These are phyloP conservation scores for Corylus americana DNA, from an alignment of 306 rosid species.

Conservation along the genomic window DNA sequence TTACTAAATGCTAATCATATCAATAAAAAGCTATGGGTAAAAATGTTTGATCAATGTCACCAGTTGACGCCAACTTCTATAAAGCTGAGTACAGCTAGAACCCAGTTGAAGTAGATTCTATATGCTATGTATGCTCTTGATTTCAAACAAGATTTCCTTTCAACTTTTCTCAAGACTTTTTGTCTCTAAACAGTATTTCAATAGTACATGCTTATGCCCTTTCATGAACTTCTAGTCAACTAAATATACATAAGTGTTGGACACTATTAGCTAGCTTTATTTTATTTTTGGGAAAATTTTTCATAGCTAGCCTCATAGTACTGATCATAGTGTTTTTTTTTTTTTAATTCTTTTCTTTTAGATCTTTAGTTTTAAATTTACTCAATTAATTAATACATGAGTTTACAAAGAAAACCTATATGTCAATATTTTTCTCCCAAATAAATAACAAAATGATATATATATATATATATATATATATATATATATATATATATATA, in stretches of 20 bases:
- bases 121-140: slow-evolving; percentile 35
- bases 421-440: too few relatives aligned
- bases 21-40: slow-evolving; percentile 54
- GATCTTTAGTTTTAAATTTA: too few relatives aligned
- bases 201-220: slow-evolving; percentile 18
- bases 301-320: too few relatives aligned
- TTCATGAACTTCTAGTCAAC: slow-evolving; percentile 18
- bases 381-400: too few relatives aligned
- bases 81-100: slow-evolving; percentile 78
- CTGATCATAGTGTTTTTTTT: too few relatives aligned
- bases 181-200: slow-evolving; percentile 25
- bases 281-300: neutral
- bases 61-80: slow-evolving; percentile 48
- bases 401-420: too few relatives aligned
- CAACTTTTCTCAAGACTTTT: slow-evolving; percentile 31
- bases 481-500: too few relatives aligned
- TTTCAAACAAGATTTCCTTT: slow-evolving; percentile 17
- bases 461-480: too few relatives aligned
- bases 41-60: slow-evolving; percentile 46
- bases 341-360: too few relatives aligned
- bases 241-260: neutral
- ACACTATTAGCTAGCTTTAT: neutral
- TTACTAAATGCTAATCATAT: slow-evolving; percentile 43
- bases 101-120: slow-evolving; percentile 48
- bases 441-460: too few relatives aligned